A percentile compares a stretch with the other conserved stretches of the same genome.
Evolutionary conservation across 2,329 filamentous ascomycete genomes (phyloP).

Genomic region (Achaetomium macrosporum): DNA sequence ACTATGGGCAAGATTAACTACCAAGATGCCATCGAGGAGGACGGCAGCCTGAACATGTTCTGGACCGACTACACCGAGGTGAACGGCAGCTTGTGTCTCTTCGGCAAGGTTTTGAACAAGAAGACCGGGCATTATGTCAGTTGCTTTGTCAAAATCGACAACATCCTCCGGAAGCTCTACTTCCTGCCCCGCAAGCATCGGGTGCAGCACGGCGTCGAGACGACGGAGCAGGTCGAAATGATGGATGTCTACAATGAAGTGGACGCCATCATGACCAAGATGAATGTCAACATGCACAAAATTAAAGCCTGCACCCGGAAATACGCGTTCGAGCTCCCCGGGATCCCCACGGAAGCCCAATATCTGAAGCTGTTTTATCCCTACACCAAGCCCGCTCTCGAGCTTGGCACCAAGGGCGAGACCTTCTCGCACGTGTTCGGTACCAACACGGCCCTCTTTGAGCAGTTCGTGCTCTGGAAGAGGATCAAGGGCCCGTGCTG

Average conservation of each 20-base stretch:
- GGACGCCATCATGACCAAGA: constrained; percentile 77
- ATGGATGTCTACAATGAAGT: constrained; percentile 86
- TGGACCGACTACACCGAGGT: constrained; percentile 96
- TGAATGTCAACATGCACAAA: constrained; percentile 84
- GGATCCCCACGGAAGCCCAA: constrained; percentile 79
- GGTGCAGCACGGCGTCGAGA: constrained; percentile 55
- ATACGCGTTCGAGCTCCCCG: constrained; percentile 89
- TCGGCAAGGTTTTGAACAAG: constrained; percentile 93
- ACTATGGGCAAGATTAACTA: constrained; percentile 75
- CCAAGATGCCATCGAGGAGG: constrained; percentile 83
- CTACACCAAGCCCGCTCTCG: constrained; percentile 73
- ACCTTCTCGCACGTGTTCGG: constrained; percentile 95
- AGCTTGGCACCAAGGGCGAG: constrained; percentile 67
- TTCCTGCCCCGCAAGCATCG: constrained; percentile 75
- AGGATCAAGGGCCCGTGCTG: constrained; percentile 99
- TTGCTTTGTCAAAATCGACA: constrained; percentile 94
- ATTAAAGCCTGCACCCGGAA: constrained; percentile 86
- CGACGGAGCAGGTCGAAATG: constrained; percentile 75
- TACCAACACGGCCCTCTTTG: constrained; percentile 86
- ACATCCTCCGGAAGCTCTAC: constrained; percentile 84
- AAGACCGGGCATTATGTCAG: constrained; percentile 73
- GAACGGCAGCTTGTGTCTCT: constrained; percentile 85
- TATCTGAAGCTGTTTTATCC: constrained; percentile 97
- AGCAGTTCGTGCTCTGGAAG: constrained; percentile 98
- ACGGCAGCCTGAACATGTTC: constrained; percentile 89